Base-by-base conservation (phyloP, 1,284 basidiomycete species). In the Puccinia coronata region DNA sequence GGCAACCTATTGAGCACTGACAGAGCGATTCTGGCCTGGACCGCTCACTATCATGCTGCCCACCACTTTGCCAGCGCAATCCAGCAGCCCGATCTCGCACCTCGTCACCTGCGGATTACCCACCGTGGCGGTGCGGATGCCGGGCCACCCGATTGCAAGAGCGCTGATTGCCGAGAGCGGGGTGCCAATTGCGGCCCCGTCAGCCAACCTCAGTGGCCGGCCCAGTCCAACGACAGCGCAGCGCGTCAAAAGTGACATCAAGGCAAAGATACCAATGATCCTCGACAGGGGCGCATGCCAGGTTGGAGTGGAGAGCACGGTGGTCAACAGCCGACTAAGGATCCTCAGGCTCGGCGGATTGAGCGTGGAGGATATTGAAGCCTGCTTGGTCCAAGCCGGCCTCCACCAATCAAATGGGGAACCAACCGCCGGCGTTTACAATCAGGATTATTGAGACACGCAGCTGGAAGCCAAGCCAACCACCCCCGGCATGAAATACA, bases 401-500 rank as follows among this genome's bases (percentile, higher is more conserved):
- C 51, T 69, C 9, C 39, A 23, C 49, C 43, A 39, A 43, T 28
- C 20, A 11, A 25, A 75, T 18, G 41, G 55, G 3, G 36, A 70
- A 55, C 39, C 53, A 28, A 59, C 16, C 2, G 61, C 61, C 34
- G 36, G 39, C 23, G 49, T 55, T 39, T 67, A 70, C 25, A 57
- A 70, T 70, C n/a, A 51, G 8, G 43, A 79, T 63, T 75, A 47
- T 63, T 28, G 41, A 5, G 73, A 86, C 28, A 87, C 92, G 82
- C 92, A 93, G 85, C 39, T 77, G 31, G 88, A 88, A 69, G 90
- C 91, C 0, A 76, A 85, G 39, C 96, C 96, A 1, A 96, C 94
- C 0, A 99, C 97, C 0, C 97, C 97, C 0, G 97, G 97, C n/a
- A 98, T 98, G 96, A 99, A 99, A 87, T 99, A 99, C 86, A 90